Conservation (phyloP, 1,139 yeast species). For the Nakaseomyces kungkrabaensis region DNA sequence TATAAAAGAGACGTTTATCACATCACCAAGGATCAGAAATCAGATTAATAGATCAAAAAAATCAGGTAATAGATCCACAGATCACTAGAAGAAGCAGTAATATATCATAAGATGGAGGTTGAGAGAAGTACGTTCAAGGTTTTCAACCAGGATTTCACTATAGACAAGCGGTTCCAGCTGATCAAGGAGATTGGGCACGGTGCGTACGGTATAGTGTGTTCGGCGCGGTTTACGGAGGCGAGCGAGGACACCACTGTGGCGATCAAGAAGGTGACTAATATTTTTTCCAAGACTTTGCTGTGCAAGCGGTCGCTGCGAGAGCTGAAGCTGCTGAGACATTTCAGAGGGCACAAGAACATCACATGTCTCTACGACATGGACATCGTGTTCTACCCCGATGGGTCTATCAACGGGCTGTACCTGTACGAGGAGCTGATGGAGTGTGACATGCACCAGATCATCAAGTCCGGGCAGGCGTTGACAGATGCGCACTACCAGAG, state of each 20-base stretch:
- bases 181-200: constrained; percentile 94
- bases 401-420: constrained; percentile 81
- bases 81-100: too few species aligned
- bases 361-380: constrained; percentile 91
- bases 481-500: constrained; percentile 94
- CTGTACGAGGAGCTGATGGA: constrained; percentile 94
- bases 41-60: too few species aligned
- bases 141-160: constrained; percentile 80
- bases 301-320: constrained; percentile 88
- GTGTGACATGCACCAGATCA: constrained; percentile 96
- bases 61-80: too few species aligned
- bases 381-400: constrained; percentile 43
- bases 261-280: constrained; percentile 86
- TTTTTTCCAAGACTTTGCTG: constrained; percentile 76
- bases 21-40: too few species aligned
- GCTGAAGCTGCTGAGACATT: constrained; percentile 75
- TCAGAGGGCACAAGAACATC: constrained; percentile 86
- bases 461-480: constrained; percentile 83
- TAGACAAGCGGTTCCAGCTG: constrained; percentile 74
- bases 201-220: constrained; percentile 92
- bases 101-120: neutral
- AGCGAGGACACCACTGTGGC: constrained; percentile 77
- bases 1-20: neutral
- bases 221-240: constrained; percentile 68
- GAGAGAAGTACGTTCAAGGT: constrained; percentile 48